Evolutionary conservation across 352 stramenopile genomes (phyloP).

Genomic region (Globisporangium iwayamae): DNA sequence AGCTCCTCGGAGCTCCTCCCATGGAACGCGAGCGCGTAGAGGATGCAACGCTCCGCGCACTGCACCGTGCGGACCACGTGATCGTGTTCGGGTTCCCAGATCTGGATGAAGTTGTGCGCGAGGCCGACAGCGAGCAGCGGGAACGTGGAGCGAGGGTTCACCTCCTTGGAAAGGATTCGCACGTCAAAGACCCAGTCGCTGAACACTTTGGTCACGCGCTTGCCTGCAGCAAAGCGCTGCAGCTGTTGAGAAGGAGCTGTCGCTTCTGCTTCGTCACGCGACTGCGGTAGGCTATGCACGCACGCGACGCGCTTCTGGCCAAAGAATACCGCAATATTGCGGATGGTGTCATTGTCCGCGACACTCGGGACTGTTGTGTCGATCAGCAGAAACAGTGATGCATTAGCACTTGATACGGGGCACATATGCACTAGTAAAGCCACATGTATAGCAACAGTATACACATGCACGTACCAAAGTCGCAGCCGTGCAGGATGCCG

Average conservation of each 20-base stretch:
- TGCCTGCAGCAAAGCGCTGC: slow-evolving; percentile 24
- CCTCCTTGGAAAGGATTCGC: slow-evolving; percentile 43
- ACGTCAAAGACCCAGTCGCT: slow-evolving; percentile 86
- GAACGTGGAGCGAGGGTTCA: slow-evolving; percentile 15
- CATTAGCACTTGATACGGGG: neutral
- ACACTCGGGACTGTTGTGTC: slow-evolving; percentile 5
- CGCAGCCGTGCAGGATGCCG: slow-evolving; percentile 74
- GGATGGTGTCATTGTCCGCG: neutral
- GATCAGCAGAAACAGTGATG: neutral
- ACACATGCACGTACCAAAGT: slow-evolving; percentile 31
- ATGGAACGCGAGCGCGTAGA: slow-evolving; percentile 81
- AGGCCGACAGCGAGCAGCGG: slow-evolving; percentile 60
- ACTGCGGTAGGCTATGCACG: slow-evolving; percentile 48
- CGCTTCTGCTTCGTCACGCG: slow-evolving; percentile 15
- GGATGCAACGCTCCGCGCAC: slow-evolving; percentile 76
- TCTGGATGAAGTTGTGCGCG: slow-evolving; percentile 82
- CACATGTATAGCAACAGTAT: neutral
- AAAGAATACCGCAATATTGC: slow-evolving; percentile 56
- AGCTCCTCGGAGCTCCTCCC: slow-evolving; percentile 55
- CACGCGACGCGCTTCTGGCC: slow-evolving; percentile 77
- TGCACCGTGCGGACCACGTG: slow-evolving; percentile 51
- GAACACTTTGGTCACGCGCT: slow-evolving; percentile 43
- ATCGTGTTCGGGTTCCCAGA: slow-evolving; percentile 54
- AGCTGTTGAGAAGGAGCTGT: slow-evolving; percentile 11
- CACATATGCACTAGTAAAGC: neutral